Conservation (phyloP, 371 early-diverging fungal species). For the Circinella umbellata region DNA sequence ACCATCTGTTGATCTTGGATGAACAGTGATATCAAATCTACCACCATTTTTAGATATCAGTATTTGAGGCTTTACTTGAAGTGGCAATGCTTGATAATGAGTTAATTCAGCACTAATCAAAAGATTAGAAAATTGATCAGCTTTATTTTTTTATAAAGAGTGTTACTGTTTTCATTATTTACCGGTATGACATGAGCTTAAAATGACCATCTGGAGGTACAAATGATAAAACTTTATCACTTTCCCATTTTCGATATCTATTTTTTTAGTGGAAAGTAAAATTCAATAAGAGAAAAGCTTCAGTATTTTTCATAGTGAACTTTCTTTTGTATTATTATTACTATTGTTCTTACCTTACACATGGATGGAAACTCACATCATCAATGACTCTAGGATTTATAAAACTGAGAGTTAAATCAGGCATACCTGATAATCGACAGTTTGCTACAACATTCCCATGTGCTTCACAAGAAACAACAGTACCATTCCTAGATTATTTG, state of each 20-base stretch:
- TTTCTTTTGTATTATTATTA: background rate
- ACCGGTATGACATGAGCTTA: constrained; percentile 86
- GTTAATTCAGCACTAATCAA: constrained; percentile 58
- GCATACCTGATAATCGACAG: constrained; percentile 88
- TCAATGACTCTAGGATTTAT: constrained; percentile 76
- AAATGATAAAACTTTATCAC: constrained; percentile 83
- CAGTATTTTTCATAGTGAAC: background rate
- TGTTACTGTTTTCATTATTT: background rate
- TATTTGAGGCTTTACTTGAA: constrained; percentile 71
- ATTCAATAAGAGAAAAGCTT: background rate
- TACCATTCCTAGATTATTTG: constrained; percentile 61
- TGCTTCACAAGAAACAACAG: constrained; percentile 77
- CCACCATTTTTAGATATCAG: constrained; percentile 56
- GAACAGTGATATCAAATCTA: constrained; percentile 71
- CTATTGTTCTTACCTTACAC: constrained; percentile 62
- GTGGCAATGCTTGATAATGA: constrained; percentile 64
- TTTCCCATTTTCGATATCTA: constrained; percentile 76
- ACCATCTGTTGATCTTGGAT: constrained; percentile 68
- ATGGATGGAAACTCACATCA: constrained; percentile 89
- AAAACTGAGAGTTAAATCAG: constrained; percentile 81
- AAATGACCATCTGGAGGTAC: constrained; percentile 95
- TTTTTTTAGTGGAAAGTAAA: too few species aligned
- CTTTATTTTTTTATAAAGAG: too few species aligned
- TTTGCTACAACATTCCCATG: constrained; percentile 81
- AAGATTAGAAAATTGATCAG: too few species aligned